Evolutionary conservation across 2,329 filamentous ascomycete species (phyloP).

Genomic region (Penicillium sp.): DNA sequence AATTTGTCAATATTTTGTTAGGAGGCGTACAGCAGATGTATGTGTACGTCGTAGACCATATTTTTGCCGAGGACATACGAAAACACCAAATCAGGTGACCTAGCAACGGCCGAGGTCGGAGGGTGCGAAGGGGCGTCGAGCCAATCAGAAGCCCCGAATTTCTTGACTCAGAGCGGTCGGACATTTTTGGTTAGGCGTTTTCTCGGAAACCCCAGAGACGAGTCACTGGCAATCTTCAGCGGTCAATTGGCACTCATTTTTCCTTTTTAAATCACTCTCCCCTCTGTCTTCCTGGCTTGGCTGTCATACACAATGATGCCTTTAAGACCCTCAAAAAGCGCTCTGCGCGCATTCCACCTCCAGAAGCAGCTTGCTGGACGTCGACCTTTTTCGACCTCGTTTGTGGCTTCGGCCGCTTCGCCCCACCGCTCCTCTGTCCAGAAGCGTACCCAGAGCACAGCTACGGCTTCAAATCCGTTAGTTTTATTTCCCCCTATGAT

Average conservation of each 20-base stretch:
- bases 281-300: slow-evolving; percentile 32
- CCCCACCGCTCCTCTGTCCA: slow-evolving; percentile 46
- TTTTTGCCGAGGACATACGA: slow-evolving; percentile 8
- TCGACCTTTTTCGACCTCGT: slow-evolving; percentile 48
- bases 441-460: slow-evolving; percentile 51
- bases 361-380: slow-evolving; percentile 41
- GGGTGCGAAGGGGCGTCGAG: slow-evolving; percentile 17
- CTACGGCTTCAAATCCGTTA: slow-evolving; percentile 55
- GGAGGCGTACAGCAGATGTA: background rate
- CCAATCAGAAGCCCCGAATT: slow-evolving; percentile 32
- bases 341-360: slow-evolving; percentile 49
- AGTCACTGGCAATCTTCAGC: slow-evolving; percentile 21
- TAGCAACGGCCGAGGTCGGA: slow-evolving; percentile 32
- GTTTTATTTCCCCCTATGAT: slow-evolving; percentile 31
- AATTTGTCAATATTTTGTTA: background rate
- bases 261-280: slow-evolving; percentile 20
- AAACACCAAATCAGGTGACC: slow-evolving; percentile 19
- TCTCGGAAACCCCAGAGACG: slow-evolving; percentile 23
- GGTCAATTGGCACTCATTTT: slow-evolving; percentile 27
- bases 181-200: slow-evolving; percentile 24
- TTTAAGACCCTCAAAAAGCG: slow-evolving; percentile 50
- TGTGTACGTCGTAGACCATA: background rate
- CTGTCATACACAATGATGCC: slow-evolving; percentile 50
- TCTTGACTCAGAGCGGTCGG: slow-evolving; percentile 25
- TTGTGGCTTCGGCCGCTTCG: slow-evolving; percentile 47